These are phyloP conservation scores for Sarocladium brachiariae DNA, from an alignment of 2,329 filamentous ascomycete genomes.

Conservation along the genomic window DNA sequence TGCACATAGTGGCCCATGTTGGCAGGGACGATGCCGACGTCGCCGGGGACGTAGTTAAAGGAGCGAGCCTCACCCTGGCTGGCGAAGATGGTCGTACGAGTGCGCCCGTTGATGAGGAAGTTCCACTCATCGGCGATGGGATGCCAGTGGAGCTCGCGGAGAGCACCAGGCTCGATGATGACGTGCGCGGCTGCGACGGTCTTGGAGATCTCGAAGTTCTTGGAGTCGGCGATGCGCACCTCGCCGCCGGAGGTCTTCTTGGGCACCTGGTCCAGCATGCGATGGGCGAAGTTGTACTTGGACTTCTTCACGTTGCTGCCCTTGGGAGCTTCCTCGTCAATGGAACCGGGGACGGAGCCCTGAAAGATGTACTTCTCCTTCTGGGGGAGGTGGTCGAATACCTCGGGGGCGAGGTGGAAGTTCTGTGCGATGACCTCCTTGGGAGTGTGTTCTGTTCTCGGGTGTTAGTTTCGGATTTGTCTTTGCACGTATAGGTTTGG, in stretches of 20 bases:
- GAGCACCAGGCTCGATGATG: conserved; percentile 61
- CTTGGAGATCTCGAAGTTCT: conserved; percentile 66
- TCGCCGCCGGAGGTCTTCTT: conserved; percentile 60
- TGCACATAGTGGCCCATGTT: conserved; percentile 80
- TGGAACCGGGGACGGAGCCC: conserved; percentile 55
- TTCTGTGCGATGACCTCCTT: conserved; percentile 68
- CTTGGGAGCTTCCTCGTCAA: conserved; percentile 57
- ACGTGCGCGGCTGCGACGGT: conserved; percentile 68
- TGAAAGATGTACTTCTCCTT: conserved; percentile 73
- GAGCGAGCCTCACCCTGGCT: conserved; percentile 63
- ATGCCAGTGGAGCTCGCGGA: conserved; percentile 81
- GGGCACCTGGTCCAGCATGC: conserved; percentile 63
- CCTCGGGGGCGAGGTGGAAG: conserved; percentile 63
- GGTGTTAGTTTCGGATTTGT: conserved; percentile 12
- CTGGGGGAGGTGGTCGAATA: conserved; percentile 61
- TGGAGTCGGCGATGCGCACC: conserved; percentile 69
- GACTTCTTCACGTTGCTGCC: conserved; percentile 59
- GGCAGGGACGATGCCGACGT: conserved; percentile 69
- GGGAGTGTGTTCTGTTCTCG: conserved; percentile 54
- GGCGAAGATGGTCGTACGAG: conserved; percentile 68
- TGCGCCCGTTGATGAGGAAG: conserved; percentile 67
- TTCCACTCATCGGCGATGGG: conserved; percentile 75
- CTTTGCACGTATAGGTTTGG: not conserved
- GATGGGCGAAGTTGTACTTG: conserved; percentile 62
- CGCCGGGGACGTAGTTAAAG: conserved; percentile 68